Evolutionary conservation across 257 asterid genomes (phyloP).

Genomic region (Leptodermis oblonga): DNA sequence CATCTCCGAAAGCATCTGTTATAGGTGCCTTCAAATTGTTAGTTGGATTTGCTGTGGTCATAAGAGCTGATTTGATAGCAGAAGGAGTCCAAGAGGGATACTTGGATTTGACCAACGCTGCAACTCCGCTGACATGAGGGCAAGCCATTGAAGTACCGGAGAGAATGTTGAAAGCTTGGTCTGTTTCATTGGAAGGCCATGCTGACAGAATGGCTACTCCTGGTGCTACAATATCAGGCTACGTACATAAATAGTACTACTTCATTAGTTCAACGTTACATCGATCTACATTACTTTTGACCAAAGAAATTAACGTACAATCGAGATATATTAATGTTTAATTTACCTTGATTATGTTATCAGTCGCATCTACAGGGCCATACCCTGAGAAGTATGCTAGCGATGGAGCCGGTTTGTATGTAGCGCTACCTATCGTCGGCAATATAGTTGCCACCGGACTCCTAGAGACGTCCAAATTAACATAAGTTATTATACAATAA

Average conservation of each 20-base stretch:
- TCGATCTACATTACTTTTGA: no score
- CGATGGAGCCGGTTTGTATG: slow-evolving; percentile 63
- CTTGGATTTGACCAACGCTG: slow-evolving; percentile 55
- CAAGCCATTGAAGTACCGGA: slow-evolving; percentile 94
- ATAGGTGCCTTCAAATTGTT: slow-evolving; percentile 48
- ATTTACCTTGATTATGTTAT: no score
- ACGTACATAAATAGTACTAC: no score
- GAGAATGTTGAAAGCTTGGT: slow-evolving; percentile 37
- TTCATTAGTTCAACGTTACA: no score
- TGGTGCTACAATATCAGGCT: slow-evolving; percentile 89
- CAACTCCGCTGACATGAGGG: slow-evolving; percentile 76
- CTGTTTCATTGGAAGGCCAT: slow-evolving; percentile 46
- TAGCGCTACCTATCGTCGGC: slow-evolving; percentile 31
- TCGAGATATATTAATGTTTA: no score
- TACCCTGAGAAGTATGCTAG: slow-evolving; percentile 64
- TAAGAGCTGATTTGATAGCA: slow-evolving; percentile 70
- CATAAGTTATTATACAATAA: no score
- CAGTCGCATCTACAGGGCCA: no score
- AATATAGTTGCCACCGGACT: slow-evolving; percentile 59
- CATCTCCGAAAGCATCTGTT: slow-evolving; percentile 42
- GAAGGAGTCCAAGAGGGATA: slow-evolving; percentile 64
- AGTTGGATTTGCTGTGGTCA: slow-evolving; percentile 74
- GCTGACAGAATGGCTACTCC: slow-evolving; percentile 85
- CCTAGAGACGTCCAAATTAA: no score
- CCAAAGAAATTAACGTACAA: no score